Evolutionary conservation across 768 basidiomycete genomes (phyloP).

Genomic region (Suillus tomentosus): DNA sequence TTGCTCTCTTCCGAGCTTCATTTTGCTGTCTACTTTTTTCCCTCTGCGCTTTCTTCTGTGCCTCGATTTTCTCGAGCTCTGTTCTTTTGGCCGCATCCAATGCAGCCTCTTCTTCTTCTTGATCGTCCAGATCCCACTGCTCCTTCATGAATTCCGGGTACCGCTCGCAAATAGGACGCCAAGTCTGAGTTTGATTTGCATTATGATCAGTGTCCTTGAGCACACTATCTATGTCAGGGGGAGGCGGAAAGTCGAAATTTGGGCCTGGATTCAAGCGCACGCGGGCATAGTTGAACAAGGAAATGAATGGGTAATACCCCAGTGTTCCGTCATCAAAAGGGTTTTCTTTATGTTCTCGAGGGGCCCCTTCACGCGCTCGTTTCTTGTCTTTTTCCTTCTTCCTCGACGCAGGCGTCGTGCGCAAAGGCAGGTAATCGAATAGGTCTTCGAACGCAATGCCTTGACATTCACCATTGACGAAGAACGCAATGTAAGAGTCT

Average conservation of each 20-base stretch:
- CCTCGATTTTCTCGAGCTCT: constrained; percentile 47
- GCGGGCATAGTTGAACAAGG: constrained; percentile 87
- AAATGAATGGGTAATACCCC: constrained; percentile 95
- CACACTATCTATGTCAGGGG: constrained; percentile 70
- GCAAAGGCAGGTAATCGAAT: constrained; percentile 87
- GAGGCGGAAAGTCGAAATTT: constrained; percentile 78
- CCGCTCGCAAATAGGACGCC: constrained; percentile 83
- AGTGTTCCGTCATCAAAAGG: constrained; percentile 91
- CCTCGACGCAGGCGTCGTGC: constrained; percentile 56
- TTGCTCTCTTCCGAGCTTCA: constrained; percentile 52
- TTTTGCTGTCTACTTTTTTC: constrained; percentile 53
- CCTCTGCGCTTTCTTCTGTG: constrained; percentile 41
- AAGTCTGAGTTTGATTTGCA: constrained; percentile 43
- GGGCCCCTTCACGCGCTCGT: constrained; percentile 61
- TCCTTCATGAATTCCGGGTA: constrained; percentile 85
- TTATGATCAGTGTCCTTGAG: constrained; percentile 41
- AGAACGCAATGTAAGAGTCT: constrained; percentile 82
- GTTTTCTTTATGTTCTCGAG: constrained; percentile 77
- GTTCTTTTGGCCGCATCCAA: constrained; percentile 41
- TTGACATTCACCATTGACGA: constrained; percentile 86
- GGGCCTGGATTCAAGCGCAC: constrained; percentile 90
- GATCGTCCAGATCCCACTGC: constrained; percentile 74
- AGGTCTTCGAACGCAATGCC: constrained; percentile 84
- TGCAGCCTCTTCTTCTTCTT: constrained; percentile 72
- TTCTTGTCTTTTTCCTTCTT: constrained; percentile 58